Percentiles rank a stretch among this genome's conserved stretches.
Evolutionary conservation across 169 alveolate genomes (phyloP).

Genomic region (Besnoitia besnoiti): DNA sequence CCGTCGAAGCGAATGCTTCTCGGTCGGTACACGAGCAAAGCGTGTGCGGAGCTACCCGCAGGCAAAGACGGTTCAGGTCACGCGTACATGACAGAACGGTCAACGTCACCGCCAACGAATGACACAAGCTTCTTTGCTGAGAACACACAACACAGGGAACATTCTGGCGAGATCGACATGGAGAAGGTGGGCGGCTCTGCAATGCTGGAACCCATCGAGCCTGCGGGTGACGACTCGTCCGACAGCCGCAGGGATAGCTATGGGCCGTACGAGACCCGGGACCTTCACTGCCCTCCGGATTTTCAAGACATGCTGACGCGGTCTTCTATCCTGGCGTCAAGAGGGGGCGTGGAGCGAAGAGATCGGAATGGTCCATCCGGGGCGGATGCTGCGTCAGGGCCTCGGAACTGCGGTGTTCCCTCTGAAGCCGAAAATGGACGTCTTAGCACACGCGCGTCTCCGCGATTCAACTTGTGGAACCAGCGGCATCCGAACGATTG

Average conservation of each 20-base stretch:
- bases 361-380: not conserved
- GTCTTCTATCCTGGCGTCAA: not conserved
- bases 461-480: not conserved
- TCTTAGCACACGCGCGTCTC: not conserved
- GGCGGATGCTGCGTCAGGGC: not conserved
- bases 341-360: not conserved
- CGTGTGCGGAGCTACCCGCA: not conserved
- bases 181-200: not conserved
- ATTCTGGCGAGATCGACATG: not conserved
- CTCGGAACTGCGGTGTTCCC: not conserved
- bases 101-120: not conserved
- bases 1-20: not conserved
- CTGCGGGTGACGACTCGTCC: not conserved
- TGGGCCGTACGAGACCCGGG: not conserved
- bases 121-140: not conserved
- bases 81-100: not conserved
- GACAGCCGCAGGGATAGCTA: not conserved
- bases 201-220: not conserved
- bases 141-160: not conserved
- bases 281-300: not conserved
- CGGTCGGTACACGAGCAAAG: not conserved
- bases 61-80: not conserved
- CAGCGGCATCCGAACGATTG: too few species aligned
- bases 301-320: not conserved
- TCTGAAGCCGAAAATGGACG: not conserved